Base-by-base conservation (phyloP, 2,329 filamentous ascomycete species). In the Onygena corvina region DNA sequence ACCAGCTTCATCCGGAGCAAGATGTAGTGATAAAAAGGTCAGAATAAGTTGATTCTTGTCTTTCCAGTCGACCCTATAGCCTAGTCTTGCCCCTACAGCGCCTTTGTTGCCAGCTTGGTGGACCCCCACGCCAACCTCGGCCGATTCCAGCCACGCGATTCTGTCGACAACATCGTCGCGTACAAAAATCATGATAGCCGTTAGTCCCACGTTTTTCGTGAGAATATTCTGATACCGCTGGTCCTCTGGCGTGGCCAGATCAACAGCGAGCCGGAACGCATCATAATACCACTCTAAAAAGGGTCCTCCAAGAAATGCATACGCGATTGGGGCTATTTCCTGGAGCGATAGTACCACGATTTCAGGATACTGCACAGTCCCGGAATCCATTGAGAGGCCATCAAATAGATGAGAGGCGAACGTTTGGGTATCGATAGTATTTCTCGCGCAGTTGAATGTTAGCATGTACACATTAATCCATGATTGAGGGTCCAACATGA, bases 91-190 rank as follows among this genome's bases (percentile, higher is more conserved):
- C 0, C 84, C 92, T 0, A 94, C 84, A 2, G 88, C 90, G 25
- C 90, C 92, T 67, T 98, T 98, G 66, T 95, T 95, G 12, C 88
- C 92, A 83, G 94, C 92, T 46, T 90, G 83, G 51, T 81, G 82
- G 1, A 88, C 66, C 0, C 92, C 92, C 45, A 95, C 84, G 0
- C 92, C 89, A 1, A 88, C 83, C 48, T 84, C 85, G 1, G 84
- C 86, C n/a, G 79, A 81, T 55, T 86, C 77, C n/a, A 92, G 70
- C 59, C 77, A 72, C 48, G 71, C 69, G 47, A 95, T 71, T 20
- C 75, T 72, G 6, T 74, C 66, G 0, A 76, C 72, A 35, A 77
- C 59, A 36, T 74, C 68, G 2, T 82, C 74, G 50, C 79, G 79
- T 16, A 82, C 84, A 63, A 94, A 94, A 14, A 95, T 75, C 73